Evolutionary conservation across 805 yeast species (phyloP).

Genomic region (Candida chilensis): DNA sequence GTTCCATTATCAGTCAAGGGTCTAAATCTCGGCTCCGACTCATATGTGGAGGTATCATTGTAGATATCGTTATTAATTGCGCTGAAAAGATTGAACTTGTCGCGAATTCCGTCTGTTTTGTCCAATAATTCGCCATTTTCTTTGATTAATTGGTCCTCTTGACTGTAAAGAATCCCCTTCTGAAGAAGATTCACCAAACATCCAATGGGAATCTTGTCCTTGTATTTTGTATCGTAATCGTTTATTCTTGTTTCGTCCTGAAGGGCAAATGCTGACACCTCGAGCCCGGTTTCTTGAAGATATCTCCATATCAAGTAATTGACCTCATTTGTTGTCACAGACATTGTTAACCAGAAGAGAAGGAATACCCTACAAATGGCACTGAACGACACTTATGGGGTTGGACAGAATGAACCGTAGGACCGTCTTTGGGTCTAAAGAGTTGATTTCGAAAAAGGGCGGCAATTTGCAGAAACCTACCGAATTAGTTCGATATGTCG

Average conservation of each 20-base stretch:
- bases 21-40: no score
- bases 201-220: slow-evolving; percentile 60
- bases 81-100: slow-evolving; percentile 41
- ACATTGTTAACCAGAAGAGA: no score
- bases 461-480: no score
- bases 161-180: slow-evolving; percentile 73
- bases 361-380: no score
- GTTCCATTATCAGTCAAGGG: no score
- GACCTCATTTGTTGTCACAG: slow-evolving; percentile 73
- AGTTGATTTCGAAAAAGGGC: no score
- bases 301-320: slow-evolving; percentile 92
- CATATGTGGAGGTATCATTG: background rate
- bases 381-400: no score
- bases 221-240: slow-evolving; percentile 41
- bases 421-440: no score
- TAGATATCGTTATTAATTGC: slow-evolving; percentile 14
- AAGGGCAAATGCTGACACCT: slow-evolving; percentile 71
- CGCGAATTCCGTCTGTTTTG: no score
- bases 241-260: slow-evolving; percentile 64
- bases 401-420: no score
- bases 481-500: no score
- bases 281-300: slow-evolving; percentile 75
- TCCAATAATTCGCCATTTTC: slow-evolving; percentile 21
- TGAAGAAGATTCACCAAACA: slow-evolving; percentile 76
- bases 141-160: slow-evolving; percentile 50